Evolutionary conservation across 2,329 filamentous ascomycete species (phyloP), one percentile per base, ranked within the genome.

Genomic region (Nannizzia gypsea): DNA sequence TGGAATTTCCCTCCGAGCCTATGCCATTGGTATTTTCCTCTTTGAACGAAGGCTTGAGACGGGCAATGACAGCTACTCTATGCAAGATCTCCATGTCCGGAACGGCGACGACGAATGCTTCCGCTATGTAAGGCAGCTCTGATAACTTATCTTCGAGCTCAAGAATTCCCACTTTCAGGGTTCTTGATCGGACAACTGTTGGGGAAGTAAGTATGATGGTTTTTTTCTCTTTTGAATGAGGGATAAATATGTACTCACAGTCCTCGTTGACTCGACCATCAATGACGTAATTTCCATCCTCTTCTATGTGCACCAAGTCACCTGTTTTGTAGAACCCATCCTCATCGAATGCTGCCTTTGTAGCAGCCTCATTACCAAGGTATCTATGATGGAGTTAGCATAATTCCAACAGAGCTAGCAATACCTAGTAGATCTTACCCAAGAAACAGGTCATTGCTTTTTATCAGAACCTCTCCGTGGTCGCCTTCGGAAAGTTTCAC

Each of bases 291-390:
- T 64, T 64, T 8, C 62, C 42, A 11, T 62, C 52, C 5, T 61
- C 63, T 17, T 59, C 59, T 3, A 46, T 46, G 55, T 58, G 62
- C 17, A 20, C 63, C n/a, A 57, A 42, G 42, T 67, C 64, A 6
- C 65, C 64, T 22, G 65, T 64, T 58, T 61, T 65, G 58, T 59
- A 65, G 54, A 60, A 67, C 6, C 65, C 64, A 24, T 67, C 61
- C 17, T 58, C 56, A 28, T 63, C 60, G 22, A 63, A 56, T 3
- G 58, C 60, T 11, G 36, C 31, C 46, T 42, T 60, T 15, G 62
- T 63, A 11, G 48, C 54, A 11, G 22, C 58, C 20, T 62, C 58
- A 38, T 63, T 56, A 24, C 48, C 34, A 6, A 63, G 28, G 17
- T 62, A 63, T 24, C 62, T 63, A 57, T 3, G 5, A 54, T 6